A percentile compares a stretch with the other conserved stretches of the same genome.
Conservation (phyloP, 73 alveolate genomes). For the Paramecium octaurelia region DNA sequence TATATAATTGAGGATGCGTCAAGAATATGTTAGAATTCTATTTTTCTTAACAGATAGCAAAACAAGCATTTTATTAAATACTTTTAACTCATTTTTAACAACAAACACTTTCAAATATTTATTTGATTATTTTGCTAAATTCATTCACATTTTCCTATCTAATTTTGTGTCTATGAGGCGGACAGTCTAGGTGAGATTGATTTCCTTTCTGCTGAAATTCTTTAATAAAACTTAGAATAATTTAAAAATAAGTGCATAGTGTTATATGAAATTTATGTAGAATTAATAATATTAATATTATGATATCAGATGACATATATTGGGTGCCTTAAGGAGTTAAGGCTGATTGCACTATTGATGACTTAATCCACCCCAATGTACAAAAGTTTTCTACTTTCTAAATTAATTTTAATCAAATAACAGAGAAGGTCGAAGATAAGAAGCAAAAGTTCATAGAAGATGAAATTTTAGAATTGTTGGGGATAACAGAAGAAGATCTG, state of each 20-base stretch:
- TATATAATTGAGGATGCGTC: background rate
- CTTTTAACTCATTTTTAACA: background rate
- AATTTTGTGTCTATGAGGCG: no score
- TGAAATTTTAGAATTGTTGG: conserved; percentile 37
- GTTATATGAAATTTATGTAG: background rate
- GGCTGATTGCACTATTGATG: background rate
- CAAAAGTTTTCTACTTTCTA: background rate
- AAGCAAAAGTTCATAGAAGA: conserved; percentile 12
- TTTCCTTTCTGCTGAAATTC: background rate
- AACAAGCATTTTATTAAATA: background rate
- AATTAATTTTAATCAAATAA: background rate
- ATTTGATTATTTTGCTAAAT: no score
- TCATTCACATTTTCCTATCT: no score
- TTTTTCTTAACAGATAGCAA: background rate
- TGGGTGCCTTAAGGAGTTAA: conserved; percentile 10
- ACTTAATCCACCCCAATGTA: background rate
- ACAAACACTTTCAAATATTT: background rate
- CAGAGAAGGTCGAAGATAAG: background rate
- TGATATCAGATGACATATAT: conserved; percentile 35
- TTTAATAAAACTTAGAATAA: background rate
- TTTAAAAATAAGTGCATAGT: background rate
- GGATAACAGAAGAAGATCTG: conserved; percentile 34
- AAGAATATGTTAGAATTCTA: background rate
- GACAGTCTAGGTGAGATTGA: no score
- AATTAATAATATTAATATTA: background rate